A percentile compares a stretch with the other conserved stretches of the same genome.
These are phyloP conservation scores for Wickerhamomyces bovis DNA, from an alignment of 805 yeast genomes.

Conservation along the genomic window DNA sequence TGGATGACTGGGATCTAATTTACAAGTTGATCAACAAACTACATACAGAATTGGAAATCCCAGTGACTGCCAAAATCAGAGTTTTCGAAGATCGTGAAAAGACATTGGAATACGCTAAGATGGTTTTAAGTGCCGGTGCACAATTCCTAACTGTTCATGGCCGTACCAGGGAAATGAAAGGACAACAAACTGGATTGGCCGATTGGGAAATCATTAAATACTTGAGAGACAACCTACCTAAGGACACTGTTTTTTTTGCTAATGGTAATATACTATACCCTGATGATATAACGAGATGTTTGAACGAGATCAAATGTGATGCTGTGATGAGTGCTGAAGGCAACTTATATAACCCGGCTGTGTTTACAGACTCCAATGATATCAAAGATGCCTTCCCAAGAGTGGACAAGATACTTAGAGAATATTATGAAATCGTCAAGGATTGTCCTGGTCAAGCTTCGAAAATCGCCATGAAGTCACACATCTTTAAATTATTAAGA, in stretches of 20 bases:
- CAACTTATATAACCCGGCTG: slow-evolving; percentile 87
- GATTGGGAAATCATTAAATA: slow-evolving; percentile 80
- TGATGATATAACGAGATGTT: slow-evolving; percentile 70
- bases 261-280: slow-evolving; percentile 94
- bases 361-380: slow-evolving; percentile 55
- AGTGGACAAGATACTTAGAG: slow-evolving; percentile 76
- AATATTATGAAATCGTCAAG: slow-evolving; percentile 76
- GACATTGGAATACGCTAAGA: slow-evolving; percentile 77
- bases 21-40: slow-evolving; percentile 62
- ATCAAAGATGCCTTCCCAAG: slow-evolving; percentile 71
- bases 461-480: slow-evolving; percentile 81
- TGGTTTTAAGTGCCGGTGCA: slow-evolving; percentile 91
- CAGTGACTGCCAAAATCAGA: slow-evolving; percentile 94
- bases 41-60: slow-evolving; percentile 69
- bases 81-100: slow-evolving; percentile 81
- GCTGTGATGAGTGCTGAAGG: slow-evolving; percentile 99
- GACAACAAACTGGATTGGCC: slow-evolving; percentile 92
- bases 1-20: slow-evolving; percentile 95
- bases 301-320: slow-evolving; percentile 61
- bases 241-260: slow-evolving; percentile 82
- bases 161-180: slow-evolving; percentile 94
- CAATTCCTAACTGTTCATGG: slow-evolving; percentile 95
- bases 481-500: slow-evolving; percentile 78
- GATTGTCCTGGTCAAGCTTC: slow-evolving; percentile 51
- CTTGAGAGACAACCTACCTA: slow-evolving; percentile 69